phyloP scores from a whole-genome alignment of 768 basidiomycete genomes.

The Boletus barrowsii region DNA sequence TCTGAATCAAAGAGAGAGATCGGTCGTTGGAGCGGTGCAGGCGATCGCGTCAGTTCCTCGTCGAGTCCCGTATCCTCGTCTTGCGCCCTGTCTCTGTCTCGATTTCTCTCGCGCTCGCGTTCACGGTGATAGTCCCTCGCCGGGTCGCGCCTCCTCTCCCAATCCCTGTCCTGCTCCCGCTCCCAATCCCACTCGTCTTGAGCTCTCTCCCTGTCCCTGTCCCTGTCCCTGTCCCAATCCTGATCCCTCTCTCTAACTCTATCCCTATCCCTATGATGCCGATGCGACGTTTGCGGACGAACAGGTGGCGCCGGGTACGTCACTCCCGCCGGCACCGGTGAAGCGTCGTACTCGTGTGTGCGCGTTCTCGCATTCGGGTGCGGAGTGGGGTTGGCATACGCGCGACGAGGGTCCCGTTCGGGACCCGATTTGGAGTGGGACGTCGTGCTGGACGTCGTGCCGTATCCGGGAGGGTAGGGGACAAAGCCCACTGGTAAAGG shows the following conservation, averaged over 20 bases:
- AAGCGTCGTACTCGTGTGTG: constrained; percentile 24
- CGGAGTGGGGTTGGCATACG: neutral
- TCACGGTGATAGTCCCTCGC: neutral
- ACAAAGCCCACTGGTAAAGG: constrained; percentile 22
- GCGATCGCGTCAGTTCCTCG: constrained; percentile 20
- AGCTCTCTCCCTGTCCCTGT: neutral
- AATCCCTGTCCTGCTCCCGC: neutral
- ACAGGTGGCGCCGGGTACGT: constrained; percentile 26
- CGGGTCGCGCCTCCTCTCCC: neutral
- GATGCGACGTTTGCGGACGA: constrained; percentile 26
- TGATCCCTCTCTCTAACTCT: neutral
- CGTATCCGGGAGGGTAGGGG: constrained; percentile 4
- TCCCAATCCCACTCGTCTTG: constrained; percentile 4
- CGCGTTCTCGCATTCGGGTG: neutral
- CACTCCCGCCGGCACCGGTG: constrained; percentile 27
- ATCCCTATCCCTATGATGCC: constrained; percentile 3
- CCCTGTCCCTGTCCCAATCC: neutral
- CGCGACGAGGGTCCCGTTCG: neutral
- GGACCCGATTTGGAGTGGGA: neutral
- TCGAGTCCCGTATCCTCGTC: constrained; percentile 10
- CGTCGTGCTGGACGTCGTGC: neutral
- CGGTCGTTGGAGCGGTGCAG: constrained; percentile 28
- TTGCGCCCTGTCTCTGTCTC: neutral
- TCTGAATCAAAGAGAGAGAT: constrained; percentile 33
- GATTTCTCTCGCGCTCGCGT: neutral